Conservation (phyloP, 2,329 filamentous ascomycete genomes). For the Huntiella bhutanensis region DNA sequence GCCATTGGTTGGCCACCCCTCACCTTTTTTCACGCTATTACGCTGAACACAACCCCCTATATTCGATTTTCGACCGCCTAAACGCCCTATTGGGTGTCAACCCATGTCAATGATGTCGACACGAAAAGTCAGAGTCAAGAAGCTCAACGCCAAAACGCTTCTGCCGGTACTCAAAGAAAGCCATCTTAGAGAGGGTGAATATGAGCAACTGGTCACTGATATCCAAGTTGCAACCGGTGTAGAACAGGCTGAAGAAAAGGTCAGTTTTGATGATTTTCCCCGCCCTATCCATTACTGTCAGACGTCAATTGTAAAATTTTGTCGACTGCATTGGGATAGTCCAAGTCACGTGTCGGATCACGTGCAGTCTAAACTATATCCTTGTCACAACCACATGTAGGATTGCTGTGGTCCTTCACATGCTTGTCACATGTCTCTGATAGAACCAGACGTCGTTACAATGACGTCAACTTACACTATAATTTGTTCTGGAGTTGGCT, state of each 20-base stretch:
- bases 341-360: constrained; percentile 26
- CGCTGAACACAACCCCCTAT: constrained; percentile 10
- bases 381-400: constrained; percentile 7
- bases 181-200: constrained; percentile 71
- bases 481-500: neutral
- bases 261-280: constrained; percentile 34
- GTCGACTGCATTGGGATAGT: constrained; percentile 13
- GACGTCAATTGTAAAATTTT: neutral
- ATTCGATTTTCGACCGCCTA: constrained; percentile 6
- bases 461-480: neutral
- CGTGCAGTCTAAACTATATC: constrained; percentile 18
- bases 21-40: constrained; percentile 17
- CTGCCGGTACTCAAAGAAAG: constrained; percentile 76
- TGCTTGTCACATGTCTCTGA: no score
- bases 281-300: constrained; percentile 8
- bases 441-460: no score
- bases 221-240: constrained; percentile 87
- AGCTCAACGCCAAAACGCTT: constrained; percentile 78
- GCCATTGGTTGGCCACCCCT: constrained; percentile 13
- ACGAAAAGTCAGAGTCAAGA: constrained; percentile 64
- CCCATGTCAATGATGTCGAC: constrained; percentile 34
- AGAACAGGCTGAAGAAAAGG: constrained; percentile 92
- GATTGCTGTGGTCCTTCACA: neutral
- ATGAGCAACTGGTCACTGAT: constrained; percentile 69
- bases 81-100: constrained; percentile 3